Evolutionary conservation across 148 eudicot species (phyloP).

Genomic region (Vaccinium vitisidaea): DNA sequence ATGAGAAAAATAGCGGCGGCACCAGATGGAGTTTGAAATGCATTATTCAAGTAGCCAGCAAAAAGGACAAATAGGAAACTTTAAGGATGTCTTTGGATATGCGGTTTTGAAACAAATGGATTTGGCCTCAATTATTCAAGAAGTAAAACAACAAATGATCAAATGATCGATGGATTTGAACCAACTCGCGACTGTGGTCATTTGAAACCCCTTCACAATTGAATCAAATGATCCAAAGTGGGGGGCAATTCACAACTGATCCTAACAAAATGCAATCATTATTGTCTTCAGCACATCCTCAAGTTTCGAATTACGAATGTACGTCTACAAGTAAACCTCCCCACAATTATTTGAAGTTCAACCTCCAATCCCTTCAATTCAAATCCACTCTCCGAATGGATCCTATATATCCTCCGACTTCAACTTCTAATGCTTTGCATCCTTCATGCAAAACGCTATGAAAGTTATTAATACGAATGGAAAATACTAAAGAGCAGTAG

Average conservation of each 20-base stretch:
- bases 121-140: background rate
- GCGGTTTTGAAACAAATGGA: background rate
- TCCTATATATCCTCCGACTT: background rate
- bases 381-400: background rate
- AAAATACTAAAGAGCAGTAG: background rate
- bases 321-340: background rate
- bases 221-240: background rate
- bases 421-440: background rate
- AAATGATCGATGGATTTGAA: background rate
- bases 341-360: background rate
- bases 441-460: background rate
- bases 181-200: background rate
- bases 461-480: background rate
- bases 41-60: background rate
- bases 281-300: background rate
- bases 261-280: background rate
- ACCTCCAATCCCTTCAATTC: background rate
- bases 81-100: background rate
- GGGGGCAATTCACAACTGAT: background rate
- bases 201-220: background rate
- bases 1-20: background rate
- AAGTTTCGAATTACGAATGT: background rate
- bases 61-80: background rate
- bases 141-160: background rate
- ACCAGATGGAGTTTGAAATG: background rate